Evolutionary conservation across 75 land plant genomes (phyloP).

Genomic region (Chamaecyparis obtusa): DNA sequence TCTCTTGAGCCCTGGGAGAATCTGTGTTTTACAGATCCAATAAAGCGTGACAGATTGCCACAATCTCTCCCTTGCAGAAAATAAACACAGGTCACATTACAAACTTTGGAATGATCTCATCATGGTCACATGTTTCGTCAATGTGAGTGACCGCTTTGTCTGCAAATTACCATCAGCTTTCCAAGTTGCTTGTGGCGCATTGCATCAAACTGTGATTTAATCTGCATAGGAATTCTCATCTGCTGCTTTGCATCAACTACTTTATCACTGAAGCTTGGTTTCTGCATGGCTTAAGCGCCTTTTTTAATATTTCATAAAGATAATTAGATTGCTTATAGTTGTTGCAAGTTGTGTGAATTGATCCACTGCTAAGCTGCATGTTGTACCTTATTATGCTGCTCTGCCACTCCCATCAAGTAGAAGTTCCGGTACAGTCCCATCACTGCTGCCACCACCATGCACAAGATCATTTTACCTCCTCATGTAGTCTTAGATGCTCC

Average conservation of each 20-base stretch:
- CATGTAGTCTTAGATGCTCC: neutral
- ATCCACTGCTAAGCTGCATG: too few species aligned
- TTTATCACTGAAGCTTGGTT: constrained; percentile 44
- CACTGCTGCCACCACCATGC: too few species aligned
- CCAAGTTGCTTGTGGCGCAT: constrained; percentile 26
- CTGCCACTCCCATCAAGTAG: too few species aligned
- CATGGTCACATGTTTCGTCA: neutral
- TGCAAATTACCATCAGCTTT: constrained; percentile 44
- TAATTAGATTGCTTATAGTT: neutral
- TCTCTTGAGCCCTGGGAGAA: too few species aligned
- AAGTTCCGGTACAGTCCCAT: too few species aligned
- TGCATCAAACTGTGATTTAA: constrained; percentile 31
- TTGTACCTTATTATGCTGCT: too few species aligned
- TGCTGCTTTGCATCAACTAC: constrained; percentile 33
- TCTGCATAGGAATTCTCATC: constrained; percentile 11
- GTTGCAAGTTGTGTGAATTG: too few species aligned
- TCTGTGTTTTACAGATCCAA: too few species aligned
- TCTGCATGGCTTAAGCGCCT: constrained; percentile 13
- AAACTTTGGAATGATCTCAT: constrained; percentile 22
- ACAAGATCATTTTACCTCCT: neutral
- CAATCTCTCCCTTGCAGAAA: too few species aligned
- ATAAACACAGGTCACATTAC: constrained; percentile 5
- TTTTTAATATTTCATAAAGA: neutral
- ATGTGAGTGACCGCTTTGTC: neutral
- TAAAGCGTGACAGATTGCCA: too few species aligned